Evolutionary conservation across 228 moss, liverwort and hornwort genomes (phyloP).

Genomic region (Sphagnum fallax): DNA sequence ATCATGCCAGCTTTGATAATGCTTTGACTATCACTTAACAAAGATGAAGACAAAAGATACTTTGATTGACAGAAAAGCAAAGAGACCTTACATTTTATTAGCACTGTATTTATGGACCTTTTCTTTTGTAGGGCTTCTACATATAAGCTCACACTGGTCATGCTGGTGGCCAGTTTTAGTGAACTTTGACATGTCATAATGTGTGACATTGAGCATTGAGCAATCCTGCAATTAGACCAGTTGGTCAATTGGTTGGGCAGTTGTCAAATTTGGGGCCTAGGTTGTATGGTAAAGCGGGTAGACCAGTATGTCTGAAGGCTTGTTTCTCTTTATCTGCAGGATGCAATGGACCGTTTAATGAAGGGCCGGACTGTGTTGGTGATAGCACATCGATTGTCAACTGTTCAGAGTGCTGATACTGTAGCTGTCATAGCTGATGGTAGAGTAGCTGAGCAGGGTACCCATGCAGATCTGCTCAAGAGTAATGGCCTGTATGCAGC

Average conservation of each 20-base stretch:
- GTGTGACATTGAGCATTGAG: background rate
- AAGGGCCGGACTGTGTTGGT: conserved; percentile 90
- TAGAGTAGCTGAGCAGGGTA: conserved; percentile 75
- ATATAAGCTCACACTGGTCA: no score
- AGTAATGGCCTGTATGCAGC: conserved; percentile 78
- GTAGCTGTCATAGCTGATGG: conserved; percentile 90
- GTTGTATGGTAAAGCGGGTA: no score
- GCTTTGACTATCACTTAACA: no score
- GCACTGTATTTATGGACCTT: no score
- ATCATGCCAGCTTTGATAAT: no score
- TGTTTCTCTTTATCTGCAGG: conserved; percentile 25
- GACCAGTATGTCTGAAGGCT: no score
- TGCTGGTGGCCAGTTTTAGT: no score
- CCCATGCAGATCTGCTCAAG: conserved; percentile 63
- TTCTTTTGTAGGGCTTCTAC: no score
- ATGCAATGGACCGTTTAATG: conserved; percentile 98
- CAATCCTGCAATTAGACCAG: background rate
- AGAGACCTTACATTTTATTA: no score
- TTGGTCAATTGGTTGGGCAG: background rate
- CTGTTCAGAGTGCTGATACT: conserved; percentile 83
- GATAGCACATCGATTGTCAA: conserved; percentile 92
- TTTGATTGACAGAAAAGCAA: no score
- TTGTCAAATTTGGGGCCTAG: background rate
- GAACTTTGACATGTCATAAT: no score
- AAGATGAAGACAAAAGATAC: no score